Evolutionary conservation across 2,329 filamentous ascomycete species (phyloP), one percentile per base, ranked within the genome.

Genomic region (Trichophaea hybrida): DNA sequence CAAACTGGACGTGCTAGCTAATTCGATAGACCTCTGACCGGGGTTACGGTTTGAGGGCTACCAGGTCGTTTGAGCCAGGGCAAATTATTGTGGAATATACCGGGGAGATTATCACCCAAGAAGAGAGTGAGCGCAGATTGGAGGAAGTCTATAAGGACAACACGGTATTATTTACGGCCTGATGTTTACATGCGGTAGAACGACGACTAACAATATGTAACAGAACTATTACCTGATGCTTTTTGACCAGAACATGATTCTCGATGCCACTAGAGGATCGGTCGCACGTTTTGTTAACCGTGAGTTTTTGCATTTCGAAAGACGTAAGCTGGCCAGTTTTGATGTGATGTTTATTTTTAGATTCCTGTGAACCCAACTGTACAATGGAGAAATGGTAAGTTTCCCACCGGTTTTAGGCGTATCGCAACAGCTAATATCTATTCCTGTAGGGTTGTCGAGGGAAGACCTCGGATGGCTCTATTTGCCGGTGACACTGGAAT

Each of bases 31-130:
- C 93, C 0, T 74, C 76, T 17, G 86, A 94, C 73, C 83, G 90
- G 60, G 93, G 93, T 33, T 90, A 91, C 71, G 93, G 93, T 56
- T 88, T 98, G 54, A 85, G 93, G 62, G 88, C 86, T 70, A 95
- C 91, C 73, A 83, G 93, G 51, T 85, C 83, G 62, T 98, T 97
- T 71, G 78, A 84, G 59, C 81, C 90, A 1, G 83, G 91, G 69
- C 89, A 97, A 74, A 94, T 98, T 71, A 97, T 98, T 70, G 91
- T 97, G 74, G 93, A 98, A 70, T 98, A 98, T 70, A 91, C 90
- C 0, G 93, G 93, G 44, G 93, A 98, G 73, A 96, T 98, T 67
- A 94, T 98, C 69, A 96, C 89, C 0, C 88, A 94, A 70, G 83
- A 84, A 34, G 93, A 98, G 71, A 95, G 90, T 69, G 89, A 97